Conservation (phyloP, 2,329 filamentous ascomycete genomes). For the Penicillium capsulatum region DNA sequence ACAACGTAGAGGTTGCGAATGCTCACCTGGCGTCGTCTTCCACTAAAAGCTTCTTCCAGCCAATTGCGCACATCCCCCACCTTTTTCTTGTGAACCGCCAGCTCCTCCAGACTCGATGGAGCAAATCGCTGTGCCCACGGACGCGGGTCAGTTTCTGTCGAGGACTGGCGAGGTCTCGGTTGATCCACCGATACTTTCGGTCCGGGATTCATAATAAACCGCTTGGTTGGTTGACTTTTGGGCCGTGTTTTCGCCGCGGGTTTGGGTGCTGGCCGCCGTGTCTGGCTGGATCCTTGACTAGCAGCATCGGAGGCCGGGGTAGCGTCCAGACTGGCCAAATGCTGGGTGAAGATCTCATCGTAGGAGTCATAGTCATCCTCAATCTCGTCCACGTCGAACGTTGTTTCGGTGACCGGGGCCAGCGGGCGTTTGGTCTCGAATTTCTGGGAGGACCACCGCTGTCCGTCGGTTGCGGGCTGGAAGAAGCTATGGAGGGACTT, state of each 20-base stretch:
- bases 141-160: conserved; percentile 49
- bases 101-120: conserved; percentile 69
- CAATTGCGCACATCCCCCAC: conserved; percentile 79
- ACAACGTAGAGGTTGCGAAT: too few species aligned
- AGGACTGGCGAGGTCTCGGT: conserved; percentile 10
- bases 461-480: conserved; percentile 35
- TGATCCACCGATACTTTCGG: neutral
- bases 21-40: conserved; percentile 45
- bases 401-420: conserved; percentile 10
- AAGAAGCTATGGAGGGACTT: conserved; percentile 44
- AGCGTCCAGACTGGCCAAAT: conserved; percentile 25
- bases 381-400: conserved; percentile 37
- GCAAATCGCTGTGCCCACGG: conserved; percentile 88
- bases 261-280: conserved; percentile 15
- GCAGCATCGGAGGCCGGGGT: neutral
- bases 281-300: conserved; percentile 1
- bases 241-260: conserved; percentile 12
- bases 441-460: conserved; percentile 36
- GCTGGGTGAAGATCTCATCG: conserved; percentile 36
- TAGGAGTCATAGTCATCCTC: conserved; percentile 41
- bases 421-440: conserved; percentile 20
- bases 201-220: conserved; percentile 25
- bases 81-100: conserved; percentile 94
- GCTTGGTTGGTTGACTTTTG: conserved; percentile 19
- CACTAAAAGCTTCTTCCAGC: conserved; percentile 69